Percentiles rank a stretch among this genome's conserved stretches.
Evolutionary conservation across 2,329 filamentous ascomycete species (phyloP).

Genomic region (Aspergillus pseudotamarii): DNA sequence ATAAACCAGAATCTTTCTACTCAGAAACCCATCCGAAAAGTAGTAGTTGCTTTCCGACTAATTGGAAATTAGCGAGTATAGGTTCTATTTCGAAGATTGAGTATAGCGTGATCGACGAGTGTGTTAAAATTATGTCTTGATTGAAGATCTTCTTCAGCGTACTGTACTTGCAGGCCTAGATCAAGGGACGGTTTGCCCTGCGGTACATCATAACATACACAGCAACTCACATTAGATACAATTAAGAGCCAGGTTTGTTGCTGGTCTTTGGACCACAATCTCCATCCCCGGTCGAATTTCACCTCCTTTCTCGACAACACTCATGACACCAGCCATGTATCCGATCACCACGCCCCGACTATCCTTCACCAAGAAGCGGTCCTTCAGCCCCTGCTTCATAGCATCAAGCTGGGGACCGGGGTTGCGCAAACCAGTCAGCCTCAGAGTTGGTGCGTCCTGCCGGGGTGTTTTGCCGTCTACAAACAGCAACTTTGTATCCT

Average conservation of each 20-base stretch:
- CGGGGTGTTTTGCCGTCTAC: neutral
- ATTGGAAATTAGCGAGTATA: fast-evolving
- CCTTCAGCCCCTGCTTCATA: slow-evolving; percentile 11
- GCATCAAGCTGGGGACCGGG: slow-evolving; percentile 13
- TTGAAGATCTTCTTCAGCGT: neutral
- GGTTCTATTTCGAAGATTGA: neutral
- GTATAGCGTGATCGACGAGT: neutral
- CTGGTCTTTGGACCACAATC: slow-evolving; percentile 9
- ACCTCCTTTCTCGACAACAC: slow-evolving; percentile 16
- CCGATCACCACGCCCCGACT: slow-evolving; percentile 4
- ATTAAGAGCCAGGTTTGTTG: neutral
- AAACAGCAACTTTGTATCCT: slow-evolving; percentile 13
- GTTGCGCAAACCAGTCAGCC: slow-evolving; percentile 13
- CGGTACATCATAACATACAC: neutral
- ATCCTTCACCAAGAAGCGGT: slow-evolving; percentile 14
- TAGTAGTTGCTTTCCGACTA: neutral
- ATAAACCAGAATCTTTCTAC: neutral
- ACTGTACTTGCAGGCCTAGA: neutral
- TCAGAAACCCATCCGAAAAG: neutral
- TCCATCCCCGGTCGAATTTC: slow-evolving; percentile 15
- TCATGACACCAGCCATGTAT: slow-evolving; percentile 19
- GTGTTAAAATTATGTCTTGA: neutral
- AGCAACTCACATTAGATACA: neutral
- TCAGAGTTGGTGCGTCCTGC: neutral
- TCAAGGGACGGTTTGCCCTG: neutral